These are phyloP conservation scores for Albifimbria verrucaria DNA, from an alignment of 2,329 filamentous ascomycete species.

Conservation along the genomic window DNA sequence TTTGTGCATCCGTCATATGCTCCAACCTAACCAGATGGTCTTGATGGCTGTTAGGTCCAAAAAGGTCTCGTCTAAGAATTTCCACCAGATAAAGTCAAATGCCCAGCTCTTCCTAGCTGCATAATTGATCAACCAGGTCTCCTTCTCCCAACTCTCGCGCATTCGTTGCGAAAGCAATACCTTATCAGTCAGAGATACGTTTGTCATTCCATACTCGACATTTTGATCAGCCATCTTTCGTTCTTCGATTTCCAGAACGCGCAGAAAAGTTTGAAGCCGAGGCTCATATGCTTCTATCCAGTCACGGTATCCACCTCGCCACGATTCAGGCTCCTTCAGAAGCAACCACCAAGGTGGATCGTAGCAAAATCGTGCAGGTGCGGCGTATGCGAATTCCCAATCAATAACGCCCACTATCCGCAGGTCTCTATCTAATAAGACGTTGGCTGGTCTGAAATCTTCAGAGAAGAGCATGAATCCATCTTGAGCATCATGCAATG, in stretches of 20 bases:
- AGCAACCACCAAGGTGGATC: constrained; percentile 38
- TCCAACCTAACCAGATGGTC: constrained; percentile 17
- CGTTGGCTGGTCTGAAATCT: constrained; percentile 26
- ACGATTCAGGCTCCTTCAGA: constrained; percentile 26
- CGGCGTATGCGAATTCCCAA: constrained; percentile 37
- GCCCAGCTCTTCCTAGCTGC: constrained; percentile 33
- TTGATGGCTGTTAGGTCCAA: constrained; percentile 18
- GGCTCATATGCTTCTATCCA: constrained; percentile 29
- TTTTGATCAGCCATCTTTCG: constrained; percentile 7
- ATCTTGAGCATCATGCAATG: background rate
- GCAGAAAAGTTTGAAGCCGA: constrained; percentile 29
- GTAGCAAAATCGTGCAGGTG: constrained; percentile 27
- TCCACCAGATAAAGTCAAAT: constrained; percentile 35
- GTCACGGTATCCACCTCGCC: constrained; percentile 22
- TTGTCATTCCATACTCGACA: too few relatives aligned
- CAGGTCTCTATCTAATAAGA: constrained; percentile 23
- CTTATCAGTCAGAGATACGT: constrained; percentile 20
- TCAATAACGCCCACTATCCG: constrained; percentile 32
- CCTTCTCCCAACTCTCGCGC: constrained; percentile 32
- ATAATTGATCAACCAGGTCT: constrained; percentile 30
- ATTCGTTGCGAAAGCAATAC: constrained; percentile 26
- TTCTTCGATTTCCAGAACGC: constrained; percentile 26
- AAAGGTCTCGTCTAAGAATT: constrained; percentile 30
- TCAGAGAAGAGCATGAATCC: constrained; percentile 17
- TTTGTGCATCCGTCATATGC: constrained; percentile 16